Evolutionary conservation across 2,329 filamentous ascomycete species (phyloP).

Genomic region (Trichoderma sp.): DNA sequence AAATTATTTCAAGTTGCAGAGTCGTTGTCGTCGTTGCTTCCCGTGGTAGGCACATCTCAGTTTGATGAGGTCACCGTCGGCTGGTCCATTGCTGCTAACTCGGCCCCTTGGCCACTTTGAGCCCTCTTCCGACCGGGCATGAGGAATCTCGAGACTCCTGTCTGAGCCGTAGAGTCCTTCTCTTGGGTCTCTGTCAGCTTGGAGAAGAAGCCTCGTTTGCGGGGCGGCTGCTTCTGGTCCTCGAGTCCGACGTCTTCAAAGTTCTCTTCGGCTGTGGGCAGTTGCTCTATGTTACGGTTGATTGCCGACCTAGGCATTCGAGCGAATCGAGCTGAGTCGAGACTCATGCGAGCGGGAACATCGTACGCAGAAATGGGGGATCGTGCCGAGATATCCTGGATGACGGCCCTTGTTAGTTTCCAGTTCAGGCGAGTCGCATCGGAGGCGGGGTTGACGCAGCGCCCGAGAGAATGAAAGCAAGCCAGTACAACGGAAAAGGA

Average conservation of each 20-base stretch:
- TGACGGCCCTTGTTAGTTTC: slow-evolving; percentile 22
- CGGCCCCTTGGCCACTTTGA: slow-evolving; percentile 62
- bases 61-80: slow-evolving; percentile 29
- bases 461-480: neutral
- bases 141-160: slow-evolving; percentile 58
- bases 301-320: slow-evolving; percentile 62
- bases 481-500: neutral
- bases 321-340: slow-evolving; percentile 70
- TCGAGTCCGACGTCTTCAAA: slow-evolving; percentile 94
- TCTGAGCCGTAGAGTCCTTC: slow-evolving; percentile 29
- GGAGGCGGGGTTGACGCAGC: neutral
- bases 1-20: neutral
- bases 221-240: slow-evolving; percentile 55
- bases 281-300: slow-evolving; percentile 57
- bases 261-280: slow-evolving; percentile 69
- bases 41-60: neutral
- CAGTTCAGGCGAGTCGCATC: neutral
- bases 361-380: slow-evolving; percentile 68
- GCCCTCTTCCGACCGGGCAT: slow-evolving; percentile 70
- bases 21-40: neutral
- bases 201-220: slow-evolving; percentile 72
- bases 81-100: slow-evolving; percentile 64
- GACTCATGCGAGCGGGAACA: slow-evolving; percentile 67
- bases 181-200: slow-evolving; percentile 63
- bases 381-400: slow-evolving; percentile 83